Evolutionary conservation across 441 rosid genomes (phyloP), one percentile per base, ranked within the genome.

Genomic region (Populus trichocarpa): DNA sequence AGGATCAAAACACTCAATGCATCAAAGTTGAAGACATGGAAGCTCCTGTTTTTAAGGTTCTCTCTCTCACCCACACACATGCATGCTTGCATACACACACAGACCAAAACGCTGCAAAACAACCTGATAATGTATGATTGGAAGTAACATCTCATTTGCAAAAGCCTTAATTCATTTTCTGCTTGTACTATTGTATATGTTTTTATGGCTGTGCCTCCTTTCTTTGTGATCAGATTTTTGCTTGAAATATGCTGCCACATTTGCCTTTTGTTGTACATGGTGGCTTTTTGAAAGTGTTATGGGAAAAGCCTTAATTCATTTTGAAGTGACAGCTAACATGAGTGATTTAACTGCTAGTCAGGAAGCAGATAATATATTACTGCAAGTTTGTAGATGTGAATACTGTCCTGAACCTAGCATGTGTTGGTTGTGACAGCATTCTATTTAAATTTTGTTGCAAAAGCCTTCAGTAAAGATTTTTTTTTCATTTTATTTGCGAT

Each of bases 21-120:
- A 92, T 97, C 67, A 84, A 81, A 86, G 85, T 97, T 78, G 98
- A 91, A 86, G 99, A 97, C 82, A 87, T 97, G 78, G 93, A 93
- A 86, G 86, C 96, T 26, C 88, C 93, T 2, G 88, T 92, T 78
- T 95, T 97, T 78, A 97, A 97, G 99, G 99, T 90, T 79, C 46
- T 72, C 22, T 30, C 32, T 30, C 32, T 30, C 11, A 1, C 69
- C 8, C 28, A 9, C 28, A 8, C 68, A 30, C 36, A 7, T 69
- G 10, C 42, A 69, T 32, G 35, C 32, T 30, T 30, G 32, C 32
- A 30, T 30, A 53, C 61, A 53, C 61, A 53, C 61, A 18, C 61
- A 16, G 61, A 53, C 61, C n/a, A 53, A 30, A 30, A 53, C 61
- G 22, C 22, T 18, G 22, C 22, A 53, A 53, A 53, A 16, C 61